phyloP scores from a whole-genome alignment of 2,329 filamentous ascomycete genomes.

The Pseudogymnoascus sp. region DNA sequence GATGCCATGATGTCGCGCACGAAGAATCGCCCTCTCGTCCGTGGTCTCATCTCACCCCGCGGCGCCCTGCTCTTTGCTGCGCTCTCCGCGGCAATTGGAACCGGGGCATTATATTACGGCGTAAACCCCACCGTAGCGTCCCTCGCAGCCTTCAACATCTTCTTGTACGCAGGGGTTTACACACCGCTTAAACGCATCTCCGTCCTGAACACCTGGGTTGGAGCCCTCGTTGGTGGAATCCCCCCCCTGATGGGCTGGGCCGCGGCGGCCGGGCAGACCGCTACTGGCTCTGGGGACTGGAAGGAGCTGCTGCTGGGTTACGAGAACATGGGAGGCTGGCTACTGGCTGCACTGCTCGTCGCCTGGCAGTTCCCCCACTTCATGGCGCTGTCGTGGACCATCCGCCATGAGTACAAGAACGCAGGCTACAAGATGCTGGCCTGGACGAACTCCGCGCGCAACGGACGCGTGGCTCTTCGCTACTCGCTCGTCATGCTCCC shows the following conservation, averaged over 20 bases:
- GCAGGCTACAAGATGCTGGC: constrained; percentile 66
- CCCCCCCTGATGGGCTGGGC: constrained; percentile 98
- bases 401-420: constrained; percentile 79
- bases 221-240: constrained; percentile 85
- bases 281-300: constrained; percentile 68
- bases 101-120: constrained; percentile 71
- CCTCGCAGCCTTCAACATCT: constrained; percentile 77
- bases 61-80: constrained; percentile 73
- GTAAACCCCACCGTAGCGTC: constrained; percentile 91
- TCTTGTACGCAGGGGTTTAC: constrained; percentile 84
- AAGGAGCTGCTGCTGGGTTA: constrained; percentile 69
- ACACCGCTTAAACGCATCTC: constrained; percentile 86
- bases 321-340: constrained; percentile 72
- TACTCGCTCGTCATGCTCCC: constrained; percentile 84
- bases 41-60: constrained; percentile 65
- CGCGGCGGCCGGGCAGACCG: constrained; percentile 82
- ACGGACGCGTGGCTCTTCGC: constrained; percentile 77
- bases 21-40: constrained; percentile 79
- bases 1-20: constrained; percentile 94
- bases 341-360: constrained; percentile 76
- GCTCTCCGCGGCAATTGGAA: constrained; percentile 61
- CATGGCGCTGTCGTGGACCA: constrained; percentile 84
- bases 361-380: constrained; percentile 99
- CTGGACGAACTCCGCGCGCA: constrained; percentile 81
- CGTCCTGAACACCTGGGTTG: constrained; percentile 89